These are phyloP conservation scores for Puccinia novopanici DNA, from an alignment of 1,284 basidiomycete species.

Conservation along the genomic window DNA sequence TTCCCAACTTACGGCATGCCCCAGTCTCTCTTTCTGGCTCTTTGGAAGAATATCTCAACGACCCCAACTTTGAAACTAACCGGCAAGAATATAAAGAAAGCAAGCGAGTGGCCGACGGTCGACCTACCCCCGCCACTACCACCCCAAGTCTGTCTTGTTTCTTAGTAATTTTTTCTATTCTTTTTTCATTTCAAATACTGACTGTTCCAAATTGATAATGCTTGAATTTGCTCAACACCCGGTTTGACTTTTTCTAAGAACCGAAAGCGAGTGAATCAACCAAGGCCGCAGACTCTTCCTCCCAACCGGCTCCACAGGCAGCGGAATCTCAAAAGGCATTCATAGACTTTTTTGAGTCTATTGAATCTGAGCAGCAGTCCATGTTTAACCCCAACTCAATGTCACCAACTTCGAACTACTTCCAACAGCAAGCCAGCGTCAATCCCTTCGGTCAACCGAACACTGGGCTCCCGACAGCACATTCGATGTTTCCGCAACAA, in stretches of 20 bases:
- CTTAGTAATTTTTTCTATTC: no score
- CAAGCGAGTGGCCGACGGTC: conserved; percentile 73
- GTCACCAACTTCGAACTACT: conserved; percentile 29
- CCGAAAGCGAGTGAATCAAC: conserved; percentile 30
- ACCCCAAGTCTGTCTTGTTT: conserved; percentile 56
- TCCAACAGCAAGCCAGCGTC: conserved; percentile 40
- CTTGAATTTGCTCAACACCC: conserved; percentile 24
- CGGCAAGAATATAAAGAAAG: conserved; percentile 85
- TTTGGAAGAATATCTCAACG: conserved; percentile 93
- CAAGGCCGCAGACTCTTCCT: conserved; percentile 43
- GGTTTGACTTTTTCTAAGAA: conserved; percentile 30
- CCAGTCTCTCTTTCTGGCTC: no score
- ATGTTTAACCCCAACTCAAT: conserved; percentile 69
- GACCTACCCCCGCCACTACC: conserved; percentile 57
- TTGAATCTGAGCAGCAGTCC: conserved; percentile 78
- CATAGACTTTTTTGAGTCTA: conserved; percentile 86
- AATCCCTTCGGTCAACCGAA: conserved; percentile 50
- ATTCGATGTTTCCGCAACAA: conserved; percentile 58
- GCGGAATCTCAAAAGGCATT: conserved; percentile 62
- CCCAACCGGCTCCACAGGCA: conserved; percentile 50
- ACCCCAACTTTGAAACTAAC: conserved; percentile 94
- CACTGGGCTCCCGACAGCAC: conserved; percentile 1
- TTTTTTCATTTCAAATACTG: no score
- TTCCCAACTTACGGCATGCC: no score
- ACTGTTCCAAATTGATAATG: conserved; percentile 53